phyloP scores from a whole-genome alignment of 345 rosid species.

The Lepidium africanum region DNA sequence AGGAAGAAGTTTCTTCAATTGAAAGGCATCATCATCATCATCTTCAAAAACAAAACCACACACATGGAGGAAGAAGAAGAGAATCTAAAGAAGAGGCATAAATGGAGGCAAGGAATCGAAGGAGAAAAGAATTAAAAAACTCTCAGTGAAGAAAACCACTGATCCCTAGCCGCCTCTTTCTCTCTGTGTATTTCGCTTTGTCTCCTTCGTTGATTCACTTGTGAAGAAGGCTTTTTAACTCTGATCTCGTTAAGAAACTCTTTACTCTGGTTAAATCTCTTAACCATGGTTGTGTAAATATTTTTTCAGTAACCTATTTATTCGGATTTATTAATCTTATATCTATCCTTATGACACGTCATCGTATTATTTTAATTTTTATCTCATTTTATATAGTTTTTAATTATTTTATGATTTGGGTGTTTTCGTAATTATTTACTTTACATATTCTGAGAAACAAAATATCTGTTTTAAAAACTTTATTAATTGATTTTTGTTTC shows the following conservation, averaged over 20 bases:
- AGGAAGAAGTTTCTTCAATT: neutral
- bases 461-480: neutral
- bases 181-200: conserved; percentile 7
- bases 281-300: conserved; percentile 25
- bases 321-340: neutral
- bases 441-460: neutral
- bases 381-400: neutral
- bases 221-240: conserved; percentile 25
- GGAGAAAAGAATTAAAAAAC: neutral
- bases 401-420: neutral
- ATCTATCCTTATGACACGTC: conserved; percentile 20
- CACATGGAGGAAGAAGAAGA: conserved; percentile 8
- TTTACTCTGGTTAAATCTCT: conserved; percentile 21
- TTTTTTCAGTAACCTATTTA: neutral
- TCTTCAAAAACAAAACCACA: conserved; percentile 1
- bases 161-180: conserved; percentile 26
- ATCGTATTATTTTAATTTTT: conserved; percentile 7
- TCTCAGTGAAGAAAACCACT: conserved; percentile 15
- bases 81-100: neutral
- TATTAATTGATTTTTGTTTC: neutral
- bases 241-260: neutral
- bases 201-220: conserved; percentile 20
- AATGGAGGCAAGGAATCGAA: conserved; percentile 20
- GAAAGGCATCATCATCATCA: neutral
- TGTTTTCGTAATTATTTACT: conserved; percentile 1